These are phyloP conservation scores for Fusarium bactridioides DNA, from an alignment of 2,329 filamentous ascomycete genomes.

Conservation along the genomic window DNA sequence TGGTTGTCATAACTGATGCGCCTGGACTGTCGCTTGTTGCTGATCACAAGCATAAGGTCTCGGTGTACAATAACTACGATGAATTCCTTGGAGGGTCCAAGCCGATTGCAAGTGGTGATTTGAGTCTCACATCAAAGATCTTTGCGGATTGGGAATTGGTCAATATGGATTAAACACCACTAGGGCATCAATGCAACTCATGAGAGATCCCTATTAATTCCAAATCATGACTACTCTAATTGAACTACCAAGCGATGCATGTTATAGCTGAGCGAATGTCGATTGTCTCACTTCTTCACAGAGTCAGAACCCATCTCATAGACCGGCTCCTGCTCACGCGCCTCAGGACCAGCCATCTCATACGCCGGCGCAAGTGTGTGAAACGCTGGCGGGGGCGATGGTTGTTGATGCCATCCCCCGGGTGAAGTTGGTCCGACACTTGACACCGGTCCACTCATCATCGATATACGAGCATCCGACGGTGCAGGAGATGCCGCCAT, in stretches of 20 bases:
- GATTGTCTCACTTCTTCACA: neutral
- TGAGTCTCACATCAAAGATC: neutral
- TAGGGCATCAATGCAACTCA: accelerated
- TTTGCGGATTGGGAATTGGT: neutral
- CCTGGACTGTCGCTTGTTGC: neutral
- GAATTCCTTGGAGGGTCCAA: neutral
- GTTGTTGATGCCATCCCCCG: neutral
- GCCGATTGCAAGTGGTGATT: neutral
- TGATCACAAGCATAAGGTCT: neutral
- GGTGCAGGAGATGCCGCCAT: neutral
- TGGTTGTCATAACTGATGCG: neutral
- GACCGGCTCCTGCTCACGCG: neutral
- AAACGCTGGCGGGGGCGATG: neutral
- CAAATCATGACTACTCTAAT: neutral
- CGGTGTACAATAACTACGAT: neutral
- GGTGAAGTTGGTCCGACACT: neutral
- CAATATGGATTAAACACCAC: neutral
- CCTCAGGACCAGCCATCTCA: neutral
- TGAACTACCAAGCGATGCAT: neutral
- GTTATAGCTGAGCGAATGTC: neutral
- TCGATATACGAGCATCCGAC: neutral
- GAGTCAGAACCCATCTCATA: neutral
- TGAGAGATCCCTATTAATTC: neutral
- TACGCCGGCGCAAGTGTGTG: neutral
- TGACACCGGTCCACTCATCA: neutral